These are phyloP conservation scores for Neltuma alba DNA, from an alignment of 306 rosid species.

Conservation along the genomic window DNA sequence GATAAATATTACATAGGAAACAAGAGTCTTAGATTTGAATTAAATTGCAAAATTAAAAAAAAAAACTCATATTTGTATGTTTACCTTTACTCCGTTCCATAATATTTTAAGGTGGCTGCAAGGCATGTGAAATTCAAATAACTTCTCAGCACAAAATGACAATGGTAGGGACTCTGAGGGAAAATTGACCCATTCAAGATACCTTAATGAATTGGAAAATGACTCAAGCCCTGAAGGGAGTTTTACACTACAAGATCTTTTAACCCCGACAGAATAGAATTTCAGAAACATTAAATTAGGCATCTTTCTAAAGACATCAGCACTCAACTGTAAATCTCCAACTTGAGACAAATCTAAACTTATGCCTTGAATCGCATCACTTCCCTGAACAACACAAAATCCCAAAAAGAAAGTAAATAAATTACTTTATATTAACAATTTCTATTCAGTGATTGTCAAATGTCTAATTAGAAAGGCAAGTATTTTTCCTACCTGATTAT, in stretches of 20 bases:
- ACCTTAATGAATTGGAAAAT: conserved; percentile 27
- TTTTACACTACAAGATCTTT: neutral
- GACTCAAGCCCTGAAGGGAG: neutral
- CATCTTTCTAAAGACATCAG: conserved; percentile 25
- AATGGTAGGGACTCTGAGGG: conserved; percentile 20
- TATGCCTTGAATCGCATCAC: conserved; percentile 25
- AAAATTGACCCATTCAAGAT: conserved; percentile 31
- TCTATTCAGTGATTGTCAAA: neutral
- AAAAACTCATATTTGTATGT: neutral
- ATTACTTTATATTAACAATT: neutral
- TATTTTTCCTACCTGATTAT: neutral
- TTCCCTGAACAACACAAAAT: neutral
- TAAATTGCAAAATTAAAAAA: too few relatives aligned
- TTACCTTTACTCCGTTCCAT: conserved; percentile 35
- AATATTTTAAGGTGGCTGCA: neutral
- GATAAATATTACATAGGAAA: neutral
- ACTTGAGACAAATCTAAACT: conserved; percentile 14
- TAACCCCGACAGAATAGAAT: neutral
- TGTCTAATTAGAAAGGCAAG: neutral
- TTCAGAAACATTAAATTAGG: neutral
- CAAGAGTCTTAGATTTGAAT: neutral
- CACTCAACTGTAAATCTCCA: neutral
- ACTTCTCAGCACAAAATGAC: conserved; percentile 15
- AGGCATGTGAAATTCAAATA: conserved; percentile 16
- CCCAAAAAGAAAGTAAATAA: neutral